phyloP scores from a whole-genome alignment of 257 asterid species.

The Buddleja alternifolia region DNA sequence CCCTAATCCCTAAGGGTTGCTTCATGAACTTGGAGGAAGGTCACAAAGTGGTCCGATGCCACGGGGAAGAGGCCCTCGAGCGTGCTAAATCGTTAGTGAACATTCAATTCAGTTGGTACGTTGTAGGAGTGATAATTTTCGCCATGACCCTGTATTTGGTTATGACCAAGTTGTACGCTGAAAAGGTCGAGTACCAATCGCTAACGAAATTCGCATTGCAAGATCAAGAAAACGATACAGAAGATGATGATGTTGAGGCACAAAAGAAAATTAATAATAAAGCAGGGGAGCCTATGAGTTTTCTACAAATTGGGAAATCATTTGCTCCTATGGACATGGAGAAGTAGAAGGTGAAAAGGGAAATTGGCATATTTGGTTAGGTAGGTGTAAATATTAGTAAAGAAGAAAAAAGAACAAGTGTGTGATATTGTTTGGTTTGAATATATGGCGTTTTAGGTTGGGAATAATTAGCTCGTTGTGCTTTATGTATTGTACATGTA shows the following conservation, averaged over 20 bases:
- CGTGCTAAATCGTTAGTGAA: slow-evolving; percentile 86
- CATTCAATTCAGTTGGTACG: slow-evolving; percentile 76
- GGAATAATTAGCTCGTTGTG: slow-evolving; percentile 2
- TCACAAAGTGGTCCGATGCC: slow-evolving; percentile 74
- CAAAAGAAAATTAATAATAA: slow-evolving; percentile 40
- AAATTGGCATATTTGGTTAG: background rate
- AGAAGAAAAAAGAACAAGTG: background rate
- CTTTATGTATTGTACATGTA: slow-evolving; percentile 25
- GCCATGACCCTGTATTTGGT: slow-evolving; percentile 45
- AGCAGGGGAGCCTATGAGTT: slow-evolving; percentile 36
- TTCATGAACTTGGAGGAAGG: slow-evolving; percentile 71
- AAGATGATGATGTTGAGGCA: slow-evolving; percentile 55
- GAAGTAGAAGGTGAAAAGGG: slow-evolving; percentile 36
- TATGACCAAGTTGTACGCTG: slow-evolving; percentile 34
- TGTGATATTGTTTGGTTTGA: slow-evolving; percentile 37
- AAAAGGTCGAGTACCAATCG: slow-evolving; percentile 49
- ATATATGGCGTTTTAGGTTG: slow-evolving; percentile 25
- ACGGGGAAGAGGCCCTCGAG: slow-evolving; percentile 54
- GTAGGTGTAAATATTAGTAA: background rate
- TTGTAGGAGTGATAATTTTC: slow-evolving; percentile 47
- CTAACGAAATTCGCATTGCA: slow-evolving; percentile 39
- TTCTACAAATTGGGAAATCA: slow-evolving; percentile 47
- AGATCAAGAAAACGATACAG: slow-evolving; percentile 37
- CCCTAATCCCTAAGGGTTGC: slow-evolving; percentile 64
- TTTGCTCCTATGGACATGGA: slow-evolving; percentile 43